Evolutionary conservation across 179 eudicot species (phyloP).

Genomic region (Beta macrorhiza): DNA sequence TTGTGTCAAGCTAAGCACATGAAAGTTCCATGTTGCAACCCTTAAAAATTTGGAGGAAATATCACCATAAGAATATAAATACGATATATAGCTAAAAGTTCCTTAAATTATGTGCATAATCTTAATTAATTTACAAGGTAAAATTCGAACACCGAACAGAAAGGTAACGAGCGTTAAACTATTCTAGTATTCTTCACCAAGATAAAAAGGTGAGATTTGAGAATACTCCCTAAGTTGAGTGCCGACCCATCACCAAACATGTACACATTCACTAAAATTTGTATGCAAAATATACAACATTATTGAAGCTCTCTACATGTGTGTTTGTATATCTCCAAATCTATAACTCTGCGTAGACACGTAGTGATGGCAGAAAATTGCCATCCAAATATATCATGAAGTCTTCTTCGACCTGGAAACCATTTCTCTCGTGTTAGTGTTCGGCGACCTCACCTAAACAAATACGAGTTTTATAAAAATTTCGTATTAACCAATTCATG

Average conservation of each 20-base stretch:
- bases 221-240: neutral
- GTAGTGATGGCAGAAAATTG: neutral
- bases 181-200: neutral
- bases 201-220: neutral
- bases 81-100: no score
- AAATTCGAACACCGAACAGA: no score
- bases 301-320: conserved; percentile 17
- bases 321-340: conserved; percentile 4
- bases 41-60: no score
- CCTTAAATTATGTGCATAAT: no score
- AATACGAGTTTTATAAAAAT: neutral
- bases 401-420: conserved; percentile 27
- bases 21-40: no score
- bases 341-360: conserved; percentile 11
- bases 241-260: neutral
- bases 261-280: conserved; percentile 14
- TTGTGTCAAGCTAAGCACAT: no score
- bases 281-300: conserved; percentile 21
- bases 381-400: conserved; percentile 15
- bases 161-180: neutral
- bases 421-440: neutral
- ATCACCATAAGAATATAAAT: no score
- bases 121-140: no score
- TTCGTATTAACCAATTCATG: neutral
- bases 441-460: neutral